These are phyloP conservation scores for Pseudocercospora ulei DNA, from an alignment of 2,329 filamentous ascomycete species.

Conservation along the genomic window DNA sequence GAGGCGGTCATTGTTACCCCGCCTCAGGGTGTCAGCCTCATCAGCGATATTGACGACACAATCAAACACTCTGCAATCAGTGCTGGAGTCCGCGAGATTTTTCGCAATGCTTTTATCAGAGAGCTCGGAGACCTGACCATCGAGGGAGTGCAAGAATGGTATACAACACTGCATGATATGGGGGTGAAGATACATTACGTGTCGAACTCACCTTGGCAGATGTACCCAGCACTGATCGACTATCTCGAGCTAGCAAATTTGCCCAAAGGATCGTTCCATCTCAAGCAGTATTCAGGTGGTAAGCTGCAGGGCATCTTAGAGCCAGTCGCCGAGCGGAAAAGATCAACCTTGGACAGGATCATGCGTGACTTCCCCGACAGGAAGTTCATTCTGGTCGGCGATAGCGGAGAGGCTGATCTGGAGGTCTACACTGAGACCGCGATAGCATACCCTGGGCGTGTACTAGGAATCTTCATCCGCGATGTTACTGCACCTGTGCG, in stretches of 20 bases:
- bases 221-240: slow-evolving; percentile 77
- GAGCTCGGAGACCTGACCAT: slow-evolving; percentile 73
- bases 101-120: slow-evolving; percentile 87
- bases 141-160: slow-evolving; percentile 85
- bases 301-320: slow-evolving; percentile 98
- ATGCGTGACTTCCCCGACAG: slow-evolving; percentile 81
- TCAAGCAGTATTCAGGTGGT: slow-evolving; percentile 82
- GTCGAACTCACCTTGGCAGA: slow-evolving; percentile 98
- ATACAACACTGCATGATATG: slow-evolving; percentile 62
- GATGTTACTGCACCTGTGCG: slow-evolving; percentile 76
- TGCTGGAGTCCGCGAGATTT: slow-evolving; percentile 81
- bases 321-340: slow-evolving; percentile 90
- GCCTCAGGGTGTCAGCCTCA: slow-evolving; percentile 72
- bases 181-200: slow-evolving; percentile 92
- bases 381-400: slow-evolving; percentile 82
- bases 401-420: slow-evolving; percentile 91
- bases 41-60: slow-evolving; percentile 96
- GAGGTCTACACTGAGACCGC: slow-evolving; percentile 97
- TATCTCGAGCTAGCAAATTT: slow-evolving; percentile 74
- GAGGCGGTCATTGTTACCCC: slow-evolving; percentile 70
- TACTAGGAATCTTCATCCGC: slow-evolving; percentile 83
- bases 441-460: slow-evolving; percentile 67
- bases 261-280: slow-evolving; percentile 78
- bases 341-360: slow-evolving; percentile 73
- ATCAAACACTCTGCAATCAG: slow-evolving; percentile 91